Evolutionary conservation across 768 basidiomycete genomes (phyloP).

Genomic region (Leucocoprinus birnbaumii): DNA sequence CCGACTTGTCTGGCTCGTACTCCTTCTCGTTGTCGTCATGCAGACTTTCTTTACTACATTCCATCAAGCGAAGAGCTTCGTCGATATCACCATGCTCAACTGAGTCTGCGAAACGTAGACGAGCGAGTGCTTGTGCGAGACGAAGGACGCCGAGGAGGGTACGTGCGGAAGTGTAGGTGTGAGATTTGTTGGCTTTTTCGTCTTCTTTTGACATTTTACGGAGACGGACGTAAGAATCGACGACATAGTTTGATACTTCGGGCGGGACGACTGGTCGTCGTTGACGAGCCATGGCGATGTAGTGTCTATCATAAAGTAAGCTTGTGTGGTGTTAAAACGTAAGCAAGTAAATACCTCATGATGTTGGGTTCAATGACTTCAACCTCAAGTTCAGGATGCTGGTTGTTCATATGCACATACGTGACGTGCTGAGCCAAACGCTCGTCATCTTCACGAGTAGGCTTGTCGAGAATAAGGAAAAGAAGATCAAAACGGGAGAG

Average conservation of each 20-base stretch:
- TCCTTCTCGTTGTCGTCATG: conserved; percentile 75
- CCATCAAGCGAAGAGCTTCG: conserved; percentile 96
- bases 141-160: conserved; percentile 94
- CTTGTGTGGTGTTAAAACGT: conserved; percentile 5
- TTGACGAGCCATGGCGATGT: conserved; percentile 88
- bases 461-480: conserved; percentile 96
- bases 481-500: conserved; percentile 95
- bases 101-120: conserved; percentile 77
- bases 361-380: conserved; percentile 84
- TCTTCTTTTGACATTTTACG: conserved; percentile 93
- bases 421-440: conserved; percentile 96
- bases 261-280: conserved; percentile 89
- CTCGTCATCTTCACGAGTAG: conserved; percentile 92
- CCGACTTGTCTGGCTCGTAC: conserved; percentile 71
- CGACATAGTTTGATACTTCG: conserved; percentile 87
- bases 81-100: conserved; percentile 91
- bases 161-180: conserved; percentile 94
- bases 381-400: conserved; percentile 80
- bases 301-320: conserved; percentile 57
- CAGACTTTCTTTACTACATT: conserved; percentile 90
- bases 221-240: conserved; percentile 92
- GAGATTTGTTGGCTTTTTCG: conserved; percentile 81
- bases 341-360: conserved; percentile 64
- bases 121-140: conserved; percentile 91
- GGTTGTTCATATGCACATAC: conserved; percentile 95